These are phyloP conservation scores for Phytopythium litorale DNA, from an alignment of 352 stramenopile genomes.

Conservation along the genomic window DNA sequence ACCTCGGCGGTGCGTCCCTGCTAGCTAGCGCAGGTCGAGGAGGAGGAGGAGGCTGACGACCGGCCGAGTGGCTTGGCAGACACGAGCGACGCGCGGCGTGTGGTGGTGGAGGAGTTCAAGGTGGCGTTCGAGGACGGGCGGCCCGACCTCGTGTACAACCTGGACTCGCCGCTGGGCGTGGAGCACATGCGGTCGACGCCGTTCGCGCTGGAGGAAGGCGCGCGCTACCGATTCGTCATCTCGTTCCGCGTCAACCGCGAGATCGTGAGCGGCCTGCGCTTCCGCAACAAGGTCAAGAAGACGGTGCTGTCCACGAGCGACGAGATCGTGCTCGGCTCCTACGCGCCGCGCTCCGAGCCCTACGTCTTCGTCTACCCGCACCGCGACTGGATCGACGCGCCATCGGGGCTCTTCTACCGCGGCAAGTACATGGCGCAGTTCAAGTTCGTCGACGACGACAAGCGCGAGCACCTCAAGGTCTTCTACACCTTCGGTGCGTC, in stretches of 20 bases:
- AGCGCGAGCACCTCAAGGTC: constrained; percentile 59
- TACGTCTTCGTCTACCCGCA: constrained; percentile 86
- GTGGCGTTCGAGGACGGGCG: constrained; percentile 77
- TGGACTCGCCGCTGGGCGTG: constrained; percentile 66
- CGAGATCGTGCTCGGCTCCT: constrained; percentile 83
- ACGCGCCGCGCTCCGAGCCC: constrained; percentile 59
- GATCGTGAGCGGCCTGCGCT: constrained; percentile 83
- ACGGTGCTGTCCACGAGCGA: constrained; percentile 68
- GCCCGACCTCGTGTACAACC: constrained; percentile 62
- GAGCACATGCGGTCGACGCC: constrained; percentile 68
- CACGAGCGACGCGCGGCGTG: constrained; percentile 47
- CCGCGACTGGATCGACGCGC: constrained; percentile 78
- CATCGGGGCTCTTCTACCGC: constrained; percentile 83
- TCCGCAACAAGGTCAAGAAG: constrained; percentile 87
- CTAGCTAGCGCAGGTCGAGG: too few species aligned
- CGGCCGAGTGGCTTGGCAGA: constrained; percentile 19
- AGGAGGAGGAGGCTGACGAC: too few species aligned
- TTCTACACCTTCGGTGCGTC: constrained; percentile 77
- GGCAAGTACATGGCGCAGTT: constrained; percentile 85
- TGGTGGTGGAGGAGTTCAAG: constrained; percentile 86
- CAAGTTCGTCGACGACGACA: constrained; percentile 66
- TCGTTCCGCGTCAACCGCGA: constrained; percentile 80
- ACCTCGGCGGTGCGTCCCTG: constrained; percentile 54
- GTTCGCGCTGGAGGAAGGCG: constrained; percentile 72
- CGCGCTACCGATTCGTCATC: constrained; percentile 82